A percentile compares a stretch with the other conserved stretches of the same genome.
These are phyloP conservation scores for Alternaria panax DNA, from an alignment of 2,329 filamentous ascomycete species.

Conservation along the genomic window DNA sequence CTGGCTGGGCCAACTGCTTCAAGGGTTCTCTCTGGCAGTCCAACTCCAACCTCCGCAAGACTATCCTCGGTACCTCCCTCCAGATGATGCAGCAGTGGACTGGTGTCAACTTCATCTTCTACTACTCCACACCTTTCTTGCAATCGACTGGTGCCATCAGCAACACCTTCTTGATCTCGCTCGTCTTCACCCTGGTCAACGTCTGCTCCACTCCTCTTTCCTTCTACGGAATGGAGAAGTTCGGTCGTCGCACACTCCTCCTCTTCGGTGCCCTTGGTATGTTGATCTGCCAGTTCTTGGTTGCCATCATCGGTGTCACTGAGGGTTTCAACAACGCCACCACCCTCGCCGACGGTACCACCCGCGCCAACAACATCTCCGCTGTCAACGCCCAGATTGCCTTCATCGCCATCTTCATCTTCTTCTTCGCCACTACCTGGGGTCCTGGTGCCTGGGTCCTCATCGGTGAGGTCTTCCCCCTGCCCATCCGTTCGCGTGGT, in stretches of 20 bases:
- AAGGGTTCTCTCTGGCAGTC: conserved; percentile 61
- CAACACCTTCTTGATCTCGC: conserved; percentile 81
- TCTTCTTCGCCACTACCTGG: conserved; percentile 74
- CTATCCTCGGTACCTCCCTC: conserved; percentile 56
- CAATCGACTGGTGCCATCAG: conserved; percentile 71
- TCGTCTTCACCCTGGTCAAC: conserved; percentile 89
- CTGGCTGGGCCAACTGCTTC: conserved; percentile 73
- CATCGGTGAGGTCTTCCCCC: conserved; percentile 84
- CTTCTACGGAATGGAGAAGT: conserved; percentile 83
- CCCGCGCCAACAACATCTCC: conserved; percentile 20
- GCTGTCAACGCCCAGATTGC: conserved; percentile 70
- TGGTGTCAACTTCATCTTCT: conserved; percentile 81
- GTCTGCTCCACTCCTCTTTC: conserved; percentile 84
- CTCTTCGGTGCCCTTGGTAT: conserved; percentile 81
- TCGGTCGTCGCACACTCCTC: conserved; percentile 82
- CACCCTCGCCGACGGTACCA: not conserved
- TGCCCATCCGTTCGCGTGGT: conserved; percentile 58
- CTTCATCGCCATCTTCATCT: conserved; percentile 92
- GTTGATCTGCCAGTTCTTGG: conserved; percentile 86
- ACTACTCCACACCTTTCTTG: conserved; percentile 80
- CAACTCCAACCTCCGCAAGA: conserved; percentile 58
- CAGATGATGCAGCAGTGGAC: conserved; percentile 66
- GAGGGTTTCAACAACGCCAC: conserved; percentile 22
- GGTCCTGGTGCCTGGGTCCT: conserved; percentile 53
- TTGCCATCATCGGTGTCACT: conserved; percentile 69